Percentiles rank a stretch among this genome's conserved stretches.
phyloP scores from a whole-genome alignment of 2,329 filamentous ascomycete species.

The Trichoderma sp. region DNA sequence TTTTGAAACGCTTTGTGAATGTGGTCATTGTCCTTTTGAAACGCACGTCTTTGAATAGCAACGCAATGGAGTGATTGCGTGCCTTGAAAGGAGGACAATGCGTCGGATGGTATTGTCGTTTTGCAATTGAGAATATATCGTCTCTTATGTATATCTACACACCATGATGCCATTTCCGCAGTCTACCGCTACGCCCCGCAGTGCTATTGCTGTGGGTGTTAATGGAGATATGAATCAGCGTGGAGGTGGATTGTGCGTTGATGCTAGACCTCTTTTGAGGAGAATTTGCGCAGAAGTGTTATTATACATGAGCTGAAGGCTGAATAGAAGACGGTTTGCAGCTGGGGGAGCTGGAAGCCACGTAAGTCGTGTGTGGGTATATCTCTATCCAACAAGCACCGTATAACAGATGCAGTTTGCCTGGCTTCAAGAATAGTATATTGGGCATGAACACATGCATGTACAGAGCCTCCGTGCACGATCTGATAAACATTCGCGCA shows the following conservation, averaged over 20 bases:
- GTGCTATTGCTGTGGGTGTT: neutral
- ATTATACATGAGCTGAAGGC: neutral
- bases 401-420: neutral
- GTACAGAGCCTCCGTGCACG: neutral
- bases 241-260: neutral
- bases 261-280: neutral
- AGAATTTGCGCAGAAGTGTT: neutral
- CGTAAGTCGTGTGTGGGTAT: neutral
- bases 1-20: neutral
- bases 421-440: neutral
- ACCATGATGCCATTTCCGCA: neutral
- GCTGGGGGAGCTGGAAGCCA: neutral
- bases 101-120: too few species aligned
- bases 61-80: too few species aligned
- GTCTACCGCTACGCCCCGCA: neutral
- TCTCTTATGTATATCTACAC: neutral
- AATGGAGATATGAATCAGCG: neutral
- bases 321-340: neutral
- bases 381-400: neutral
- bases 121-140: too few species aligned
- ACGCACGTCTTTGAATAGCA: neutral
- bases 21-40: neutral
- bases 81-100: too few species aligned
- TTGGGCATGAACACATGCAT: neutral
- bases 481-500: neutral